A percentile compares a stretch with the other conserved stretches of the same genome.
These are phyloP conservation scores for Picea sitchensis DNA, from an alignment of 75 land plant genomes.

Conservation along the genomic window DNA sequence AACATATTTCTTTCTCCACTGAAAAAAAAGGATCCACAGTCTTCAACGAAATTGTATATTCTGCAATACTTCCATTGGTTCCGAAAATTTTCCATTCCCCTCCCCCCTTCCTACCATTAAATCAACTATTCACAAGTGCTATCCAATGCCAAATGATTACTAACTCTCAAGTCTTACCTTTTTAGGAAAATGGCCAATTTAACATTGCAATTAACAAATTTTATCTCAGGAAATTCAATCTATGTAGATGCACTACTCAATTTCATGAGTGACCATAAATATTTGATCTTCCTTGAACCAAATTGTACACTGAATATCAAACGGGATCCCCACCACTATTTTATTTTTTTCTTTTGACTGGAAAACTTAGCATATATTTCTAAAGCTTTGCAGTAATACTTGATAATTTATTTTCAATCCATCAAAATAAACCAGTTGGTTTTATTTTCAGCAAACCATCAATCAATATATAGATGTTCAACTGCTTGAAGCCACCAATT, in stretches of 20 bases:
- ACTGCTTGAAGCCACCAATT: not conserved
- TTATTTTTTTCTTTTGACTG: not conserved
- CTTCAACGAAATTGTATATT: not conserved
- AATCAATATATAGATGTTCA: no score
- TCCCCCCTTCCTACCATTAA: constrained; percentile 9
- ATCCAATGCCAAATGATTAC: not conserved
- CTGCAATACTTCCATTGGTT: constrained; percentile 2
- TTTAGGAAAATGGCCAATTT: not conserved
- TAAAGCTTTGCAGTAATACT: not conserved
- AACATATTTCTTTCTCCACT: not conserved
- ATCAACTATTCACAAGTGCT: not conserved
- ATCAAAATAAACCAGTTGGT: not conserved
- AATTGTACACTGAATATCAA: not conserved
- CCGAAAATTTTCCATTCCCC: not conserved
- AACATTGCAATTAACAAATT: not conserved
- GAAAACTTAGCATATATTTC: not conserved
- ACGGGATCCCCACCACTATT: not conserved
- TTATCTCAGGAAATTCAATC: not conserved
- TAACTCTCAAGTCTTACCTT: not conserved
- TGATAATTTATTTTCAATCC: not conserved
- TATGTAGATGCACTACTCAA: not conserved
- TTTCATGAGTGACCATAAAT: not conserved
- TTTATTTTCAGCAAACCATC: not conserved
- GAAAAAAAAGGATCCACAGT: not conserved
- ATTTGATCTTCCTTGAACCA: not conserved